Evolutionary conservation across 2,329 filamentous ascomycete genomes (phyloP).

Genomic region (Hirsutella minnesotensis): DNA sequence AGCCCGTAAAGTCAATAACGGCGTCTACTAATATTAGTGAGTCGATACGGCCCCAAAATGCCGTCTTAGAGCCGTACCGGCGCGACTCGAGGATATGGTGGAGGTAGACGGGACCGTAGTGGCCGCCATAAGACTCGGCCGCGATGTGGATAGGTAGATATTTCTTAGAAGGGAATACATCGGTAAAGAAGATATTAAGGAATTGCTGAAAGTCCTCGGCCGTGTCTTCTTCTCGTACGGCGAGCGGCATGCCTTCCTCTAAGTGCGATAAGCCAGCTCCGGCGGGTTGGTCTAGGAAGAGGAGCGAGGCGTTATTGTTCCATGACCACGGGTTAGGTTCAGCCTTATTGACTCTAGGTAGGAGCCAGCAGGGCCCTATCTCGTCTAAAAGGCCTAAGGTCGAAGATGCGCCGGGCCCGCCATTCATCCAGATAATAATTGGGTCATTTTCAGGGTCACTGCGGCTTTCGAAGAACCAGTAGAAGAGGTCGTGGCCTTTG

Average conservation of each 20-base stretch:
- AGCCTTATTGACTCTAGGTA: slow-evolving; percentile 35
- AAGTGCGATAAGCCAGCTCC: slow-evolving; percentile 24
- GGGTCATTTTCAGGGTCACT: slow-evolving; percentile 15
- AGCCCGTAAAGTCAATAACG: slow-evolving; percentile 4
- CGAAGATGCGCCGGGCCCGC: slow-evolving; percentile 43
- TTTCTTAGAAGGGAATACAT: slow-evolving; percentile 25
- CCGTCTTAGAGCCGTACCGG: background rate
- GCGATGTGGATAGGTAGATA: slow-evolving; percentile 28
- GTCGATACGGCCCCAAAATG: slow-evolving; percentile 6
- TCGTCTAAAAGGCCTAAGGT: slow-evolving; percentile 39
- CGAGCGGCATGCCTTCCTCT: slow-evolving; percentile 16
- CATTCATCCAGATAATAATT: slow-evolving; percentile 46
- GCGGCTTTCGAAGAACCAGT: slow-evolving; percentile 18
- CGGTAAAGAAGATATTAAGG: slow-evolving; percentile 30
- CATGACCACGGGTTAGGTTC: slow-evolving; percentile 44
- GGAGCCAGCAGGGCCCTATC: slow-evolving; percentile 41
- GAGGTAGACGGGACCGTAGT: slow-evolving; percentile 12
- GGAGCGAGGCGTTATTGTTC: slow-evolving; percentile 33
- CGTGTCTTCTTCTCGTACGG: slow-evolving; percentile 18
- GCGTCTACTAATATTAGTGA: slow-evolving; percentile 5
- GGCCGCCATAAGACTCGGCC: too few species aligned
- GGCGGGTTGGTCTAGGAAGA: slow-evolving; percentile 13
- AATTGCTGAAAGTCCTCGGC: slow-evolving; percentile 34
- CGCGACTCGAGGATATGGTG: slow-evolving; percentile 6
- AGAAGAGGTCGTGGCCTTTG: slow-evolving; percentile 4